Conservation (phyloP, 2,329 filamentous ascomycete species). For the Sordariomycetes sp. region DNA sequence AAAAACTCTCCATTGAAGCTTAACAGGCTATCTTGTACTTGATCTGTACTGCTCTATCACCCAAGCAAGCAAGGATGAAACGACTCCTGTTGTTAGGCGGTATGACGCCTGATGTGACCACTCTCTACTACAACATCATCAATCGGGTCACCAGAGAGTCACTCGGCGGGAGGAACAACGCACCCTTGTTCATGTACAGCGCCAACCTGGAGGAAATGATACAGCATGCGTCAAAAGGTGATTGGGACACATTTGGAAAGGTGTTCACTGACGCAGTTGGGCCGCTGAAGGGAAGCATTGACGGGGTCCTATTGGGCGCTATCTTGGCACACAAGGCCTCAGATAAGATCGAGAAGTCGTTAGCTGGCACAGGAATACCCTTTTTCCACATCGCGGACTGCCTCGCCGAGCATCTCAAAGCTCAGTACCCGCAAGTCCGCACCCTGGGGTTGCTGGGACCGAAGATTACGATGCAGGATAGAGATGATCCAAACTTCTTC, state of each 20-base stretch:
- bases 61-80: too few species aligned
- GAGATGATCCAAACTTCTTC: constrained; percentile 5
- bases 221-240: constrained; percentile 1
- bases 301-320: constrained; percentile 6
- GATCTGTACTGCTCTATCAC: too few species aligned
- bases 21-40: too few species aligned
- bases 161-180: constrained; percentile 5
- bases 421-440: constrained; percentile 3
- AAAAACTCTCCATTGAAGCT: too few species aligned
- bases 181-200: constrained; percentile 6
- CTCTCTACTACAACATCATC: constrained; percentile 7
- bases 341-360: neutral
- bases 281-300: constrained; percentile 1
- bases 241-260: constrained; percentile 3
- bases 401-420: constrained; percentile 3
- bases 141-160: constrained; percentile 3
- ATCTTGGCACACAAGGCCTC: constrained; percentile 7
- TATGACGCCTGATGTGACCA: constrained; percentile 8
- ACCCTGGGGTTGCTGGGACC: constrained; percentile 6
- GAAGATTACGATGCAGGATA: constrained; percentile 4
- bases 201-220: constrained; percentile 6
- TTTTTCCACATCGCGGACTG: constrained; percentile 5
- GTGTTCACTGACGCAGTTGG: constrained; percentile 3
- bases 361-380: neutral
- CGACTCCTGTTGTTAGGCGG: constrained; percentile 6